Evolutionary conservation across 306 rosid genomes (phyloP).

Genomic region (Cicer cuneatum): DNA sequence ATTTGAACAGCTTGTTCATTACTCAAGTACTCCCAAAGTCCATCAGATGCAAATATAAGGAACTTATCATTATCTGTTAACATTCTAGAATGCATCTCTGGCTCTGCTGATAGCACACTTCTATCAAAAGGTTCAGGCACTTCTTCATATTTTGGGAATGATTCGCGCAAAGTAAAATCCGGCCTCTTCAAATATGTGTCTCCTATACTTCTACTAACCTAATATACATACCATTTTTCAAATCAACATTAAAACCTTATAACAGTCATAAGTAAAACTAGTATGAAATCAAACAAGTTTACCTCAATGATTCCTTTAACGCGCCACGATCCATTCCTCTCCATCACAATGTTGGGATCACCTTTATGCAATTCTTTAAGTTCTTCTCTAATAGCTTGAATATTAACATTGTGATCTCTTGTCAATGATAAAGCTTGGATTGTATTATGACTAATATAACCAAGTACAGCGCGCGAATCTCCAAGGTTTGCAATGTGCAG

Average conservation of each 20-base stretch:
- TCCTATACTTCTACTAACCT: slow-evolving; percentile 15
- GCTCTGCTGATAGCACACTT: neutral
- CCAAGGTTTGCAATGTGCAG: slow-evolving; percentile 81
- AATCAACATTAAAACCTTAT: neutral
- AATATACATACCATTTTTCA: too few species aligned
- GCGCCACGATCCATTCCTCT: slow-evolving; percentile 83
- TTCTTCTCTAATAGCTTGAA: slow-evolving; percentile 72
- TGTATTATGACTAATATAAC: slow-evolving; percentile 58
- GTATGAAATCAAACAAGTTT: neutral
- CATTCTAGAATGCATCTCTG: neutral
- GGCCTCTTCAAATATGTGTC: slow-evolving; percentile 21
- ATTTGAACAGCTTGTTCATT: neutral
- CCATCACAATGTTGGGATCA: slow-evolving; percentile 72
- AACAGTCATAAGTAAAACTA: neutral
- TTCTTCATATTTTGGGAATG: neutral
- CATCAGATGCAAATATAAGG: slow-evolving; percentile 13
- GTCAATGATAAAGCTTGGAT: slow-evolving; percentile 67
- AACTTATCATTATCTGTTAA: neutral
- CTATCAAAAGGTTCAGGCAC: neutral
- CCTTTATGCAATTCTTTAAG: slow-evolving; percentile 66
- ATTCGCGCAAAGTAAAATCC: fast-evolving
- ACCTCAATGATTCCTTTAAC: slow-evolving; percentile 95
- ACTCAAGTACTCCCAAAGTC: neutral
- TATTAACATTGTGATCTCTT: slow-evolving; percentile 76
- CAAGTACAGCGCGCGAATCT: slow-evolving; percentile 84